Percentiles rank a stretch among this genome's conserved stretches.
phyloP scores from a whole-genome alignment of 2,329 filamentous ascomycete species.

The Ustulina deusta region DNA sequence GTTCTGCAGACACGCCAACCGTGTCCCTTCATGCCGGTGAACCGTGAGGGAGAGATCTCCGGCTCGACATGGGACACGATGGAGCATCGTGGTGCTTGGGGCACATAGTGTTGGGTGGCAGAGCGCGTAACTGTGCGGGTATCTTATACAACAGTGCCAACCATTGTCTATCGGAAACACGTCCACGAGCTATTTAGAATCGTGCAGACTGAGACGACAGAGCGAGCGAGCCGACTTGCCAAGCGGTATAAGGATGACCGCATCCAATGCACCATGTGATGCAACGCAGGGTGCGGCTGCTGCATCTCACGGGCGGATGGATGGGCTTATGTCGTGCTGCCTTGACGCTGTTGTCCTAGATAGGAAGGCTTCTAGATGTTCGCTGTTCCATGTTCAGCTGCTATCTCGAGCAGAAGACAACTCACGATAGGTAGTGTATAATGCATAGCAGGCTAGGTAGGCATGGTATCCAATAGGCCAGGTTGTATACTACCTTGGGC shows the following conservation, averaged over 20 bases:
- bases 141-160: background rate
- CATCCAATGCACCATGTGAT: background rate
- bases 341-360: conserved; percentile 23
- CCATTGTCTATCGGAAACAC: conserved; percentile 21
- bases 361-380: conserved; percentile 37
- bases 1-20: conserved; percentile 20
- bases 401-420: conserved; percentile 24
- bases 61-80: too few species aligned
- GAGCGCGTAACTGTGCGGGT: background rate
- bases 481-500: background rate
- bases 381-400: conserved; percentile 8
- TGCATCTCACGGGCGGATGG: conserved; percentile 13
- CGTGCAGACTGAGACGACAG: background rate
- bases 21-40: conserved; percentile 9
- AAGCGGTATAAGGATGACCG: too few species aligned
- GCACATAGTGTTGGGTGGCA: background rate
- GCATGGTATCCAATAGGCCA: background rate
- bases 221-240: too few species aligned
- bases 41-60: conserved; percentile 14
- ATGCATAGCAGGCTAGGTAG: too few species aligned
- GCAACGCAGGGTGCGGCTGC: conserved; percentile 25
- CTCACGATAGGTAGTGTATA: background rate
- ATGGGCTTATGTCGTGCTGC: conserved; percentile 20
- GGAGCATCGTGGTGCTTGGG: too few species aligned
- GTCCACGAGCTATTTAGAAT: too few species aligned